phyloP scores from a whole-genome alignment of 139 green algal species.

The Tetradesmus obliquus region DNA sequence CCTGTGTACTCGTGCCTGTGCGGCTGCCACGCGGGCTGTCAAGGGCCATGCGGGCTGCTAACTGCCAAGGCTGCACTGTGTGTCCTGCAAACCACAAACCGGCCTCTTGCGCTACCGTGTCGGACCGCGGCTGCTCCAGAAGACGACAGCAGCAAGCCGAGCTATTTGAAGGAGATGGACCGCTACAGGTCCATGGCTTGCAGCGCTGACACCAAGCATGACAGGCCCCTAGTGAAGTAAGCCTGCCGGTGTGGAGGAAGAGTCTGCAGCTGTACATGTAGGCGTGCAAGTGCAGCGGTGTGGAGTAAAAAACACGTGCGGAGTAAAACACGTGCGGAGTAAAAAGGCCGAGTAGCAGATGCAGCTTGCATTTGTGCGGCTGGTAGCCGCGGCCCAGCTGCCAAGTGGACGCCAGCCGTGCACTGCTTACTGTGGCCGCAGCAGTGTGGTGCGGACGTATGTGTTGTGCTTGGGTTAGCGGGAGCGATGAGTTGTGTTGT shows the following conservation, averaged over 20 bases:
- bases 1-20: too few species aligned
- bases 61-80: conserved; percentile 10
- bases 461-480: too few species aligned
- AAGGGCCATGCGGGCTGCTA: neutral
- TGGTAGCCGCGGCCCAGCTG: neutral
- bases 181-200: conserved; percentile 54
- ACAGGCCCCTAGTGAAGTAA: conserved; percentile 67
- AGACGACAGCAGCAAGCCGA: conserved; percentile 34
- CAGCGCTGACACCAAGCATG: conserved; percentile 49
- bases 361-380: neutral
- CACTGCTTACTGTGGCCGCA: too few species aligned
- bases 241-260: neutral
- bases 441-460: too few species aligned
- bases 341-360: neutral
- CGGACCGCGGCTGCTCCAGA: neutral
- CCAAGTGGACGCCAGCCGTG: too few species aligned
- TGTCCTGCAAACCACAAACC: neutral
- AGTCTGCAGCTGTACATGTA: neutral
- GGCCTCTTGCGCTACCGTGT: neutral
- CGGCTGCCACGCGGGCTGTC: too few species aligned
- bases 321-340: neutral
- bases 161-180: conserved; percentile 66
- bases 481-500: too few species aligned
- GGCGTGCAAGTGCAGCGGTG: neutral
- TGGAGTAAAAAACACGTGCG: neutral